A percentile compares a stretch with the other conserved stretches of the same genome.
phyloP scores from a whole-genome alignment of 2,329 filamentous ascomycete species.

The Colletotrichum costaricense region DNA sequence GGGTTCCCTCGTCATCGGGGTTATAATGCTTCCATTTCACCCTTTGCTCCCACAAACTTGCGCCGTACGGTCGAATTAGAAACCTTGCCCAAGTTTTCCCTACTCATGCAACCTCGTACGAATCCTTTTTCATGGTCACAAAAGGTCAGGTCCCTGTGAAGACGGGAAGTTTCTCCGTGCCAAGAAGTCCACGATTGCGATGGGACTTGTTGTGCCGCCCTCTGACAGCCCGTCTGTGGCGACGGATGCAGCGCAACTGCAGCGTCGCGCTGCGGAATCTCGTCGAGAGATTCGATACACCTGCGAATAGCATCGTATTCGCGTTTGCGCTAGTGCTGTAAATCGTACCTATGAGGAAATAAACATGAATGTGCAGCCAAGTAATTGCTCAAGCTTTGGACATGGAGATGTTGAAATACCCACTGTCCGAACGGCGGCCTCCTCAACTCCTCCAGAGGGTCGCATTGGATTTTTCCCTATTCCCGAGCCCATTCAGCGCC shows the following conservation, averaged over 20 bases:
- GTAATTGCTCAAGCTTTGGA: too few species aligned
- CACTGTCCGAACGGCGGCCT: too few species aligned
- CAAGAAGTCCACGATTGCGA: not conserved
- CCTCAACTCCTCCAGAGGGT: too few species aligned
- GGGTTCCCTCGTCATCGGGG: not conserved
- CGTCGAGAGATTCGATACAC: not conserved
- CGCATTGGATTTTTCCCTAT: not conserved
- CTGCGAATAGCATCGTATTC: not conserved
- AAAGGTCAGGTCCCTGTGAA: not conserved
- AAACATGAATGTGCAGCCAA: too few species aligned
- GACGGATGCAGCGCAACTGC: not conserved
- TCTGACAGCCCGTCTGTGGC: not conserved
- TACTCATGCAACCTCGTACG: not conserved
- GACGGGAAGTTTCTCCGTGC: not conserved
- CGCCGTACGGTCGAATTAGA: not conserved
- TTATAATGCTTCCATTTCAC: not conserved
- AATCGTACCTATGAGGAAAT: too few species aligned
- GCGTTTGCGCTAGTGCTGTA: not conserved
- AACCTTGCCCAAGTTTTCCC: not conserved
- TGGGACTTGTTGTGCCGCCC: not conserved
- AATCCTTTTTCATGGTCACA: not conserved
- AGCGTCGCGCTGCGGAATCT: too few species aligned
- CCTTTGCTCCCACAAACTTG: not conserved
- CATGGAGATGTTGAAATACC: too few species aligned
- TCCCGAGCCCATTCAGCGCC: not conserved